Percentiles rank a stretch among this genome's conserved stretches.
These are phyloP conservation scores for Colletotrichum gloeosporioides DNA, from an alignment of 2,329 filamentous ascomycete species.

Conservation along the genomic window DNA sequence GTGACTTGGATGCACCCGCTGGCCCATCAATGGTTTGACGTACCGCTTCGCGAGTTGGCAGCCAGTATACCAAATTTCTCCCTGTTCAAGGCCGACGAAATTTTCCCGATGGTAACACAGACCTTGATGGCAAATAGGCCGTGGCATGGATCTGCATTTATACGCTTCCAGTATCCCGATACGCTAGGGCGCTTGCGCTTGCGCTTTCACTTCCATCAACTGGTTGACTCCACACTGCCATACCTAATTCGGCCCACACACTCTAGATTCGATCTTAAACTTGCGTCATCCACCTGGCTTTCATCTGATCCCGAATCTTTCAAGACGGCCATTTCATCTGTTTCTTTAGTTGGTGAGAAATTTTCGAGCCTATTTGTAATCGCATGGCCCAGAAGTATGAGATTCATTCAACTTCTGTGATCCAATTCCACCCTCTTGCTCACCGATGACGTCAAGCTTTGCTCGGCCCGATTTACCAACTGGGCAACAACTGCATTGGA, in stretches of 20 bases:
- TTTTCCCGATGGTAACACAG: background rate
- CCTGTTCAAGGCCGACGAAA: background rate
- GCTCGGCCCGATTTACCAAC: background rate
- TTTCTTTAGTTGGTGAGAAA: background rate
- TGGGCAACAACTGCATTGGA: background rate
- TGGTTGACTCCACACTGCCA: background rate
- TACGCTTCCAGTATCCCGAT: background rate
- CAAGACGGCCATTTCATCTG: background rate
- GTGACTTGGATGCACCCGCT: background rate
- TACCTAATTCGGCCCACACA: background rate
- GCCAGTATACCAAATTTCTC: background rate
- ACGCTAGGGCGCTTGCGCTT: background rate
- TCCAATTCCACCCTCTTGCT: background rate
- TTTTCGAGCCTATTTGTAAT: background rate
- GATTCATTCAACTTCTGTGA: background rate
- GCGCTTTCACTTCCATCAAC: background rate
- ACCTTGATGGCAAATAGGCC: background rate
- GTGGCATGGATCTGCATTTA: background rate
- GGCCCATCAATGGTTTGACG: background rate
- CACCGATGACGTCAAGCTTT: background rate
- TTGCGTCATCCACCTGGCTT: background rate
- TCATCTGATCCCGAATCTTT: background rate
- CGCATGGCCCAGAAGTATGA: background rate
- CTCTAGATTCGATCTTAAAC: background rate
- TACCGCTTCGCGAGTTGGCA: background rate